Percentiles rank a stretch among this genome's conserved stretches.
Conservation (phyloP, 805 yeast genomes). For the Yamadazyma philogaea region DNA sequence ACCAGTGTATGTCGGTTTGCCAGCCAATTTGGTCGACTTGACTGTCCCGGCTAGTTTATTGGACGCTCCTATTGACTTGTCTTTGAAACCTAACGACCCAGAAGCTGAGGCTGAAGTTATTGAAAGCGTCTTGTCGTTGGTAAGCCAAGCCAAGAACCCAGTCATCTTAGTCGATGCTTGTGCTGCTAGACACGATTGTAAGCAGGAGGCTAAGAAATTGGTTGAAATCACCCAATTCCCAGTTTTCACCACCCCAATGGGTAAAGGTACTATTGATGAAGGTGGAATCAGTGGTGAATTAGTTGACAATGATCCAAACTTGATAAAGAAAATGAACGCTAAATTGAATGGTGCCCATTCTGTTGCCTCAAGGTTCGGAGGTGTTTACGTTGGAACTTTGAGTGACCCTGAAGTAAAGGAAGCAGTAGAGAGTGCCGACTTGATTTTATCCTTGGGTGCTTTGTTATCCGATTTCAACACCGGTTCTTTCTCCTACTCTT, state of each 20-base stretch:
- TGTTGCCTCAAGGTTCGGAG: conserved; percentile 32
- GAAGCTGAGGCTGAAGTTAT: conserved; percentile 38
- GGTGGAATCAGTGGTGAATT: conserved; percentile 31
- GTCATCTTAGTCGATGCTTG: conserved; percentile 40
- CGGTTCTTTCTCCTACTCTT: conserved; percentile 38
- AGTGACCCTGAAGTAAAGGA: conserved; percentile 36
- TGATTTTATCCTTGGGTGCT: conserved; percentile 37
- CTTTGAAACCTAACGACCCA: conserved; percentile 30
- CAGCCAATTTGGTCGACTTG: conserved; percentile 38
- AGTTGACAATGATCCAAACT: conserved; percentile 23
- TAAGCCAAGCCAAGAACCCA: conserved; percentile 30
- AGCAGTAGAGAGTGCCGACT: conserved; percentile 36
- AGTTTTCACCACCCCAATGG: conserved; percentile 40
- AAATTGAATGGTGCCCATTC: conserved; percentile 19
- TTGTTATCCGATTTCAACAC: conserved; percentile 41
- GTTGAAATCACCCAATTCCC: conserved; percentile 41
- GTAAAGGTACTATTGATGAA: conserved; percentile 38
- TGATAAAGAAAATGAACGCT: conserved; percentile 21
- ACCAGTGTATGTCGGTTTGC: conserved; percentile 41
- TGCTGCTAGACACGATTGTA: conserved; percentile 38
- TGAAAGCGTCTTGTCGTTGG: conserved; percentile 24
- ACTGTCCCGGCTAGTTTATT: conserved; percentile 33
- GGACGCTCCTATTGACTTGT: conserved; percentile 34
- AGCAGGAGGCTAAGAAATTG: conserved; percentile 30
- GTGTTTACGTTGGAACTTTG: conserved; percentile 39